Evolutionary conservation across 2,329 filamentous ascomycete genomes (phyloP), one percentile per base, ranked within the genome.

Genomic region (Paecilomyces variotii): DNA sequence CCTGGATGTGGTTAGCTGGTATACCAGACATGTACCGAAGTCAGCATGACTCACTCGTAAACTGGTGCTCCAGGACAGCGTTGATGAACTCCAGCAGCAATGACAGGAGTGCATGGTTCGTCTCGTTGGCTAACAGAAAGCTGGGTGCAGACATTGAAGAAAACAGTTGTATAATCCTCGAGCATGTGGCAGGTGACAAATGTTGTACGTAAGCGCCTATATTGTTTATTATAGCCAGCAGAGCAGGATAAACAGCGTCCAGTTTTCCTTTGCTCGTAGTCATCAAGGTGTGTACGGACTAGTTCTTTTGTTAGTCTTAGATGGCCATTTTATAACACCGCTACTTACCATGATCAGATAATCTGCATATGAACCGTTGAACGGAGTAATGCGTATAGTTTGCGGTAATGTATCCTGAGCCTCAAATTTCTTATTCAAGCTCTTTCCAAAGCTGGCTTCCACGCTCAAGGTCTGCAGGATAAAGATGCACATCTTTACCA

Each of bases 401-500:
- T 84, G 75, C 11, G 94, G 94, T 14, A 99, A 78, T 4, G 89
- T 92, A 57, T 97, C 91, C 71, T 97, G 93, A 1, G 87, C 89
- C 62, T 91, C 87, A 65, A 99, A 97, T 14, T 80, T 82, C 74
- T 91, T 92, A 75, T 97, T 97, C 55, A 99, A 80, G 66, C 91
- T 93, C 69, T 88, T 84, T 30, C 91, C 93, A 74, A 97, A 97
- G 62, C 89, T 91, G 58, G 88, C 84, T 74, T 97, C 94, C 2
- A 95, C 91, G 68, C 93, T 97, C 68, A 99, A 78, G 0, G 94
- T 97, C 74, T 99, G 94, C 49, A 99, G 78, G 51, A 97, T 82
- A 72, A 99, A 97, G n/a, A 95, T 87, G 74, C 94, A 97, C 91
- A 97, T 97, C 57, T 94, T 85, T 27, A 97, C 90, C 1, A 97